Base-by-base conservation (phyloP, 345 rosid genomes). In the Sisymbrium altissimum region DNA sequence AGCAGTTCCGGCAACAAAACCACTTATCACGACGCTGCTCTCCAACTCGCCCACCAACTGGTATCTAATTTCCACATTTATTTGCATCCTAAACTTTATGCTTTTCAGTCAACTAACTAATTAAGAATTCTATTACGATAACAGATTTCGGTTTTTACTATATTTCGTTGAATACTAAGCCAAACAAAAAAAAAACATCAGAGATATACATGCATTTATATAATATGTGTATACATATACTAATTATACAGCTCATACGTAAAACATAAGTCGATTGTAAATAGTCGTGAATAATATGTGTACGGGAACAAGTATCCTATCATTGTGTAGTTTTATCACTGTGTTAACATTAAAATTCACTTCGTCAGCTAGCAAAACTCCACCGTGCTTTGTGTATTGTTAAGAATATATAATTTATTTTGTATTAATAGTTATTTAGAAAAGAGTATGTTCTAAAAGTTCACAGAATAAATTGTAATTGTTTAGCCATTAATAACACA, bases 11-110 rank as follows among this genome's bases (percentile, higher is more conserved):
- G 80, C 40, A 77, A 77, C 68, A 77, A 57, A 71, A 14, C 71
- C 68, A 71, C 72, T 59, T 77, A 77, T 77, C 76, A 71, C 15
- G 72, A 77, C 63, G 80, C 80, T 77, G 80, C 80, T 57, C 66
- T 70, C 72, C 66, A 70, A 56, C 80, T 77, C 72, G 80, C 76
- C 3, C 35, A 70, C 55, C 66, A 38, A 46, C 53, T 77, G 76
- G 80, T 77, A 45, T 70, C 54, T 68, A 15, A 14, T 25, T 65
- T 46, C 19, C 27, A 44, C 17, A 12, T 40, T 63, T 11, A 15
- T 62, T 12, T 50, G 10, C 17, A 9, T 17, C 36, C 13, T 55
- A 8, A 4, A 56, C 14, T 68, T 40, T 49, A 27, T 12, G 32
- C 9, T 60, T 32, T 40, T 35, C 23, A 29, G 15, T 14, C 9